phyloP scores from a whole-genome alignment of 805 yeast genomes.

The Phaffomyces opuntiae region DNA sequence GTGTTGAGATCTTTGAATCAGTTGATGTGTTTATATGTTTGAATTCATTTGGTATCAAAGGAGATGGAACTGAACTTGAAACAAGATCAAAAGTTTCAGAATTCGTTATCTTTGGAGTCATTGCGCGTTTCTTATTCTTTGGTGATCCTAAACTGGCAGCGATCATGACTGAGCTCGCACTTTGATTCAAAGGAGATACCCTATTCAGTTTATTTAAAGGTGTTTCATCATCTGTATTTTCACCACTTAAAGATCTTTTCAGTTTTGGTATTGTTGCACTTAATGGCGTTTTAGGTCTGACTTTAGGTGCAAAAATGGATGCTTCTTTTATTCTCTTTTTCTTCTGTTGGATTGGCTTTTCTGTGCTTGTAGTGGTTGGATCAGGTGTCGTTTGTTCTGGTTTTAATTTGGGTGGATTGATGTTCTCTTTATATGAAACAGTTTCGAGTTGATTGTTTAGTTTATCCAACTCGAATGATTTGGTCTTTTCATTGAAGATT shows the following conservation, averaged over 20 bases:
- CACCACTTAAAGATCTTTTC: background rate
- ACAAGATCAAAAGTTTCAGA: background rate
- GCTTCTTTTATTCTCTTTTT: conserved; percentile 15
- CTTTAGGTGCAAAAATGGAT: conserved; percentile 21
- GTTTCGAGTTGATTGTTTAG: conserved; percentile 13
- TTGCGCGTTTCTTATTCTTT: background rate
- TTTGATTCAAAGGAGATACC: too few relatives aligned
- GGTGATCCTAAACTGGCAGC: background rate
- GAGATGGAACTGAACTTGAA: background rate
- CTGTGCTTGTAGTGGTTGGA: background rate
- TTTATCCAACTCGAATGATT: conserved; percentile 13
- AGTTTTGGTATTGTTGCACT: conserved; percentile 7
- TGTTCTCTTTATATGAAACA: background rate
- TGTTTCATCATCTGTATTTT: conserved; percentile 10
- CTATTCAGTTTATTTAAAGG: conserved; percentile 3
- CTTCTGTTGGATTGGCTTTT: conserved; percentile 1
- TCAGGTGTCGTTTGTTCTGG: background rate
- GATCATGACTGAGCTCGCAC: too few relatives aligned
- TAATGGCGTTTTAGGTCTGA: conserved; percentile 15
- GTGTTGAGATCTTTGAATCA: conserved; percentile 7
- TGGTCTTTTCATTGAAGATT: conserved; percentile 12
- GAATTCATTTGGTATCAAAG: background rate
- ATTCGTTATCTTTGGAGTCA: background rate
- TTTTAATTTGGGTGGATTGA: background rate
- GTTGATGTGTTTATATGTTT: too few relatives aligned